Conservation (phyloP, 1,139 yeast genomes). For the Yamadazyma sp. region DNA sequence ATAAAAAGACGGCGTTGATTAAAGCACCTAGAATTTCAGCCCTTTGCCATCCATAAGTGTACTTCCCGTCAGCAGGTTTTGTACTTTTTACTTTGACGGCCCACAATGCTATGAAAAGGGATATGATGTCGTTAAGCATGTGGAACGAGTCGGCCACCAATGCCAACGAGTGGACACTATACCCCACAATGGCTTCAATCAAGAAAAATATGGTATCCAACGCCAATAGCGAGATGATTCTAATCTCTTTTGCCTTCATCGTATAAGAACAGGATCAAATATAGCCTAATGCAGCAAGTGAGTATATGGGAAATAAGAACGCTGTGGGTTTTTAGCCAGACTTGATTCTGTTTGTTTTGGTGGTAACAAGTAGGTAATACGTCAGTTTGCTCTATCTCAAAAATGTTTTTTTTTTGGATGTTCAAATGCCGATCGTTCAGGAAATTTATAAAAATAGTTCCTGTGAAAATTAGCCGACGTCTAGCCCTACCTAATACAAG, state of each 20-base stretch:
- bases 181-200: constrained; percentile 81
- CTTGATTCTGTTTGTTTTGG: neutral
- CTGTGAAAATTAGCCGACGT: too few relatives aligned
- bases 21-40: constrained; percentile 95
- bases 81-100: constrained; percentile 89
- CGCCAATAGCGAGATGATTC: constrained; percentile 69
- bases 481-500: too few relatives aligned
- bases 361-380: too few relatives aligned
- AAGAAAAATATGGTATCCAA: constrained; percentile 84
- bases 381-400: too few relatives aligned
- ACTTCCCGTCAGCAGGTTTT: constrained; percentile 79
- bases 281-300: too few relatives aligned
- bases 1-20: constrained; percentile 85
- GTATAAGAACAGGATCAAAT: neutral
- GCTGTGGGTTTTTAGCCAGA: too few relatives aligned
- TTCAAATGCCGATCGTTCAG: too few relatives aligned
- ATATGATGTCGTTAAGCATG: constrained; percentile 92
- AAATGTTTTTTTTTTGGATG: too few relatives aligned
- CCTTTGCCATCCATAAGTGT: constrained; percentile 95
- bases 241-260: constrained; percentile 63
- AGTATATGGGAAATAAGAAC: too few relatives aligned
- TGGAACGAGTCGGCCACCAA: constrained; percentile 95
- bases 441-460: too few relatives aligned
- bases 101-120: constrained; percentile 90
- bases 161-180: constrained; percentile 88